Evolutionary conservation across 163 green algal species (phyloP), one percentile per base, ranked within the genome.

Genomic region (Chloromonas sp.): DNA sequence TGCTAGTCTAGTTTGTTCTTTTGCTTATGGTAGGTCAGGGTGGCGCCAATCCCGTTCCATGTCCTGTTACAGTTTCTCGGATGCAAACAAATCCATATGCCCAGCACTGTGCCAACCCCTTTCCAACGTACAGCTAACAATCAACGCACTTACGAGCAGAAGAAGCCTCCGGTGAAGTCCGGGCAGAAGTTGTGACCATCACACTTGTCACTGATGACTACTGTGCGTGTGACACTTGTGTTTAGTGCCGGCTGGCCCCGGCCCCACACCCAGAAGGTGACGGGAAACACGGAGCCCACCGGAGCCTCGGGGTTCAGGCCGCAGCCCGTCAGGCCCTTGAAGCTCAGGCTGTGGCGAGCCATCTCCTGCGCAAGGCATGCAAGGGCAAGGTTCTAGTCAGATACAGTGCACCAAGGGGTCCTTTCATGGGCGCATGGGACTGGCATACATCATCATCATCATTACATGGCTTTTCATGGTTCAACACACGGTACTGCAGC

Each of bases 261-360:
- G 66, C 91, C 90, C 86, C 87, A 93, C 70, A 93, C 90, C 88
- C 86, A 89, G 78, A 91, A 92, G 57, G 86, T 77, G 13, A 93
- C 70, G 62, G 88, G 61, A 82, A 88, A 93, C 3, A 86, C 82
- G 0, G 88, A 89, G 0, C 90, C 90, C 2, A 90, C 83, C 1
- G 87, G 62, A 13, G 82, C 62, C 0, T 70, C 60, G 8, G 87
- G 87, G 84, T 93, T 89, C 71, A 93, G 79, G 60, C 57, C 66
- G 66, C 89, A 92, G n/a, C 89, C 89, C 57, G 81, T 58, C 3
- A 92, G 87, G 3, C 89, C 89, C 79, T 92, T 92, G 60, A 71
- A 36, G 0, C 14, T 76, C 58, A 92, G 87, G 13, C 77, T 85
- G 84, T 92, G 85, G 8, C 60, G 61, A 0, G 81, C 61, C 79